Evolutionary conservation across 768 basidiomycete species (phyloP), one percentile per base, ranked within the genome.

Genomic region (Tricholoma sp.): DNA sequence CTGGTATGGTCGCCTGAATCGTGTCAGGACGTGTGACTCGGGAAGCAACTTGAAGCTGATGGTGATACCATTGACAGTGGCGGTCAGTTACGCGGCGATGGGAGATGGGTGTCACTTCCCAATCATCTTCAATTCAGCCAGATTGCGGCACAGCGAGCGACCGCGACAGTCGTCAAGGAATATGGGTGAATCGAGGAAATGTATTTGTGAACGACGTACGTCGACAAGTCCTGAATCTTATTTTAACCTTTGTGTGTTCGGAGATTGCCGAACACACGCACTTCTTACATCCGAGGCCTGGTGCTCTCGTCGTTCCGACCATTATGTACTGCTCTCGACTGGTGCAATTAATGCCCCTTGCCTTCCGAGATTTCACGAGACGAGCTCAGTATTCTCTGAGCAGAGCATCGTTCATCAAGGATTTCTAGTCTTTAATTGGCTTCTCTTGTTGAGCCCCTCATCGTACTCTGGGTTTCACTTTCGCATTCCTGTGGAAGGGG

Each of bases 231-330:
- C 1, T 13, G 24, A 28, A 42, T 7, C 11, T 42, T 42, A 42
- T 20, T 42, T 33, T 3, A 28, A 53, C 11, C 52, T 53, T 53
- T 53, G 24, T 53, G 42, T 44, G 31, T 29, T 55, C 62, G 62
- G 62, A 61, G 60, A 61, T 61, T 63, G 57, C 62, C 62, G 62
- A 52, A 42, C 62, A 61, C 62, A 60, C 61, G 62, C 49, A 29
- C 41, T 48, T 12, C 50, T 51, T 56, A 56, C 60, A 34, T 63
- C 56, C 58, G 58, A 63, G 60, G 60, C 47, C 24, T 55, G 57
- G 47, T 49, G 31, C 47, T 37, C 42, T 54, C 9, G 42, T 24
- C 34, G 15, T 47, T 47, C 45, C 32, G 45, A 44, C 47, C 54
- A 36, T 47, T 50, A 15, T 52, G 47, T 32, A 49, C 47, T 4